phyloP scores from a whole-genome alignment of 2,329 filamentous ascomycete species.

The Aureobasidium sp. region DNA sequence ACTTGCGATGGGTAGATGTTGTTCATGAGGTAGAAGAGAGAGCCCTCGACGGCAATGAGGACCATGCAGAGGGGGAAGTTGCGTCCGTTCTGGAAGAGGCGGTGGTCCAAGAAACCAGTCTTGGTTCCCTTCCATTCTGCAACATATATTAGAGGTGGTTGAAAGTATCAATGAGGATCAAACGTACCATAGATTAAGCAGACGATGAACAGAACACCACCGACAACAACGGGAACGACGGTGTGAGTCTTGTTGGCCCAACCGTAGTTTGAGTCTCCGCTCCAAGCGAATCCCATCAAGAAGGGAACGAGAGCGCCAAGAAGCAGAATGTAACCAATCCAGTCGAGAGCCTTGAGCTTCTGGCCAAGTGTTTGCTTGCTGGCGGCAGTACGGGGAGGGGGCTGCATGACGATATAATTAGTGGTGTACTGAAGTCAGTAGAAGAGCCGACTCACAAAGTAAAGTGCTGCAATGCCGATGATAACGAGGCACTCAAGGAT shows the following conservation, averaged over 20 bases:
- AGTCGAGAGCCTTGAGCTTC: conserved; percentile 4
- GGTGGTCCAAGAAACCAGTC: conserved; percentile 7
- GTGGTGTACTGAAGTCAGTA: not conserved
- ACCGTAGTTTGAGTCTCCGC: not conserved
- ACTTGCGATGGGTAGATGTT: conserved; percentile 3
- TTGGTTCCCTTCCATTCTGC: conserved; percentile 9
- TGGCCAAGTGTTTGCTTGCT: not conserved
- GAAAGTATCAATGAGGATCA: not conserved
- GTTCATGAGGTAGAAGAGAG: conserved; percentile 6
- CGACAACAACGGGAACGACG: conserved; percentile 2
- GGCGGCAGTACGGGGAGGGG: conserved; percentile 1
- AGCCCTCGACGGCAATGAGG: conserved; percentile 1
- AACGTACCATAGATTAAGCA: conserved; percentile 1
- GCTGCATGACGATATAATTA: not conserved
- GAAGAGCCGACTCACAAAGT: not conserved
- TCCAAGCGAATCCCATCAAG: conserved; percentile 8
- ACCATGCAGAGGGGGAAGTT: conserved; percentile 9
- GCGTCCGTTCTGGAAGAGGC: conserved; percentile 8
- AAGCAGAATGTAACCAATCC: conserved; percentile 2
- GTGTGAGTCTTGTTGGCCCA: conserved; percentile 5
- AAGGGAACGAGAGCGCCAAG: conserved; percentile 1
- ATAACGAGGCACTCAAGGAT: not conserved
- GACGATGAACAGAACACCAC: conserved; percentile 3
- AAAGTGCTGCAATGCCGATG: conserved; percentile 4
- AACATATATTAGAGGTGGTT: no score